Evolutionary conservation across 2,329 filamentous ascomycete species (phyloP), one percentile per base, ranked within the genome.

Genomic region (Gremmenia infestans): DNA sequence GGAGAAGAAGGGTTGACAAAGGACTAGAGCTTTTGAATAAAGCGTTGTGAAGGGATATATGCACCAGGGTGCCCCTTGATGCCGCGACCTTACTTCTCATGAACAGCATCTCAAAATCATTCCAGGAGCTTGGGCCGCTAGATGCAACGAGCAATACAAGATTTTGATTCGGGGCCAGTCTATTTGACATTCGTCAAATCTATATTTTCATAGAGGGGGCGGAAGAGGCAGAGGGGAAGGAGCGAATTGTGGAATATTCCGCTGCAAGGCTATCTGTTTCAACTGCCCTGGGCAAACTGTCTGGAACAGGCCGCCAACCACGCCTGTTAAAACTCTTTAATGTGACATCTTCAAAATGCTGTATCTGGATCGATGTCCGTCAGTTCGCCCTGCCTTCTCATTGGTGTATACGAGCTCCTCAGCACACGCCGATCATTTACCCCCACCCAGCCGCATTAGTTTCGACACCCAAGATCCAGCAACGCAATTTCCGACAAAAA

Each of bases 1-100:
- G 28, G 56, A 56, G 42, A 62, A 62, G 57, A 65, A 66, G 53
- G 35, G 37, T 11, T 37, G 28, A 49, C 7, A 40, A 19, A 50
- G 15, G 48, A 48, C 9, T 32, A 32, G 28, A 28, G 7, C 28
- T 9, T 32, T 12, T 32, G 28, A 32, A 32, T 11, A 32, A 12
- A 32, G 28, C 28, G 12, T 12, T 11, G 28, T 32, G 28, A 32
- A 32, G 28, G 9, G 28, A 11, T 11, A 4, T 32, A 11, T 32
- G 28, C 8, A 32, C 28, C 9, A 11, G 28, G 2, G 37, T 47
- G 17, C n/a, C 12, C 7, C 28, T 28, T 32, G 28, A 15, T 6
- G 9, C 28, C 5, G 8, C 4, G 14, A 40, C 4, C 4, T 7
- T 6, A 3, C 15, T 17, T 40, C 8, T 40, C 5, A 40, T 17